phyloP scores from a whole-genome alignment of 108 stramenopile genomes.

The Schizochytrium sp. region DNA sequence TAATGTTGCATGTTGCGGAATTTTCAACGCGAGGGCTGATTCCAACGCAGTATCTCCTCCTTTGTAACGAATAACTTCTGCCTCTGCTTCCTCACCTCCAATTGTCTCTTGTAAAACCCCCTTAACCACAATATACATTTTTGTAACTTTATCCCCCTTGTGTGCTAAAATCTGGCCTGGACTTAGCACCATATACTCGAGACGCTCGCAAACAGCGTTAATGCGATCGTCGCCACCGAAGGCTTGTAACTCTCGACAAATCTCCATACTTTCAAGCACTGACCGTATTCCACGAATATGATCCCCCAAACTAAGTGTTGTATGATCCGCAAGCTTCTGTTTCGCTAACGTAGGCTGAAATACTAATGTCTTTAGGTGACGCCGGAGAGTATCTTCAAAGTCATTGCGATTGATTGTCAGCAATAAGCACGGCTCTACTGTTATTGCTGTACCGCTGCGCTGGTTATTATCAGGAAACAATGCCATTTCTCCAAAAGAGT shows the following conservation, averaged over 20 bases:
- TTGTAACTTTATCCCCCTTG: conserved; percentile 3
- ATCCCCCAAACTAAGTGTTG: neutral
- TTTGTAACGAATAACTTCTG: neutral
- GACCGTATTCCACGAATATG: conserved; percentile 30
- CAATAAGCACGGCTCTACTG: conserved; percentile 21
- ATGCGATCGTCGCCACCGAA: neutral
- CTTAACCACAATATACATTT: conserved; percentile 47
- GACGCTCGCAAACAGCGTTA: neutral
- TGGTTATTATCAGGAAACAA: neutral
- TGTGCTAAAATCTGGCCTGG: conserved; percentile 28
- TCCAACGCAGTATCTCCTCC: neutral
- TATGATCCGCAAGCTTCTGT: neutral
- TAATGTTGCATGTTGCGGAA: neutral
- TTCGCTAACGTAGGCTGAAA: conserved; percentile 43
- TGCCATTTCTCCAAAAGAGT: conserved; percentile 59
- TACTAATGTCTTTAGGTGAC: neutral
- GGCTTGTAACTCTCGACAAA: neutral
- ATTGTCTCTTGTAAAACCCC: neutral
- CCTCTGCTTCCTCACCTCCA: neutral
- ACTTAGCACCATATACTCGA: conserved; percentile 22
- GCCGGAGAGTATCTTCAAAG: conserved; percentile 4
- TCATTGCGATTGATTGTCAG: neutral
- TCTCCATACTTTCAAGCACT: neutral
- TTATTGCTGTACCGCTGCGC: conserved; percentile 9
- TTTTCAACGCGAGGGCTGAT: neutral